Conservation (phyloP, 2,329 filamentous ascomycete genomes). For the Penicillium sp. region DNA sequence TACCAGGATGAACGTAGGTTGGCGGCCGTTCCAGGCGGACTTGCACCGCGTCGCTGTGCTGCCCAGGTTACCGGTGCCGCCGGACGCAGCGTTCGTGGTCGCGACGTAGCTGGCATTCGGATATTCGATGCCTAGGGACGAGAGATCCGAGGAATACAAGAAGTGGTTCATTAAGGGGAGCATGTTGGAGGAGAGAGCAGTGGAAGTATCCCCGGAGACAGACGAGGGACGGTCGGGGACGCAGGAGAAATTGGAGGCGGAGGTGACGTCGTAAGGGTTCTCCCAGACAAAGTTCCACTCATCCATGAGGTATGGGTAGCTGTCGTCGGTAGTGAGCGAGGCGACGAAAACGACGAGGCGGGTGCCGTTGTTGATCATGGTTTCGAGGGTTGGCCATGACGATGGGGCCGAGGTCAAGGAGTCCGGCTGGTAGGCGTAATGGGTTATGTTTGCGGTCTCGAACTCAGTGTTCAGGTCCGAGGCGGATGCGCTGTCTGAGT, state of each 20-base stretch:
- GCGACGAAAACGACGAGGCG: constrained; percentile 70
- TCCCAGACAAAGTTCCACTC: constrained; percentile 62
- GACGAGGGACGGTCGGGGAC: constrained; percentile 62
- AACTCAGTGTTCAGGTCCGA: constrained; percentile 57
- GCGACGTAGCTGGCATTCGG: constrained; percentile 61
- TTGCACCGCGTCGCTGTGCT: constrained; percentile 52
- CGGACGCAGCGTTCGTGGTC: constrained; percentile 64
- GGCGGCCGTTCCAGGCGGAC: constrained; percentile 54
- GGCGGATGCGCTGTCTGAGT: constrained; percentile 60
- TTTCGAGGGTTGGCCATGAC: constrained; percentile 69
- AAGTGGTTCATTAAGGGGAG: constrained; percentile 81
- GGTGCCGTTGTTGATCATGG: constrained; percentile 63
- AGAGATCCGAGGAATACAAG: constrained; percentile 54
- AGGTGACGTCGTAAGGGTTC: constrained; percentile 65
- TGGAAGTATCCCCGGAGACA: constrained; percentile 46
- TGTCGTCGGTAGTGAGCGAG: constrained; percentile 37
- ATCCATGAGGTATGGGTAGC: constrained; percentile 45
- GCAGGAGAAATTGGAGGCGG: constrained; percentile 68
- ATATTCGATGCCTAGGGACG: constrained; percentile 55
- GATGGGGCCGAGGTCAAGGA: constrained; percentile 42
- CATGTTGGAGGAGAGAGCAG: constrained; percentile 57
- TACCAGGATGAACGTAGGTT: constrained; percentile 72
- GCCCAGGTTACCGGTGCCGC: constrained; percentile 54
- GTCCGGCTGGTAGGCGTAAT: constrained; percentile 60
- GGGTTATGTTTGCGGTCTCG: constrained; percentile 57